A percentile compares a stretch with the other conserved stretches of the same genome.
Evolutionary conservation across 257 asterid species (phyloP).

Genomic region (Ophiorrhiza pumila): DNA sequence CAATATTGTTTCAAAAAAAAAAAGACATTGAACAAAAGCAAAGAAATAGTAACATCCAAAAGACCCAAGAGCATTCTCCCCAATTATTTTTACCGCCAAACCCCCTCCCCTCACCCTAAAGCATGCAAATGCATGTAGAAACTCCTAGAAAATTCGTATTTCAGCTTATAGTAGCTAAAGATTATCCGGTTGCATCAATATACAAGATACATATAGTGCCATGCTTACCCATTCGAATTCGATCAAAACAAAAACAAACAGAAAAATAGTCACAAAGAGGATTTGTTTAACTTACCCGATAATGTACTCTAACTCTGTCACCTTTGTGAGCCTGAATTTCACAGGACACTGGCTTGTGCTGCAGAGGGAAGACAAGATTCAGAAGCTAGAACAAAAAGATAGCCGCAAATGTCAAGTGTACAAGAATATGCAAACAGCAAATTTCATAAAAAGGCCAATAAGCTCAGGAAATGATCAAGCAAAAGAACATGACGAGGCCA

Average conservation of each 20-base stretch:
- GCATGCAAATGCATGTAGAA: neutral
- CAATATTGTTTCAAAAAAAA: no score
- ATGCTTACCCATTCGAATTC: neutral
- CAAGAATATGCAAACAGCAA: constrained; percentile 8
- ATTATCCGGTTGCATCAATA: neutral
- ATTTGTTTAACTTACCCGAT: constrained; percentile 57
- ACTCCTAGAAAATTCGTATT: neutral
- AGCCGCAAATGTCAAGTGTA: neutral
- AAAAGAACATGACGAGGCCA: neutral
- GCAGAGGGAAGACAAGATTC: constrained; percentile 32
- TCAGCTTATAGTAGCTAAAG: neutral
- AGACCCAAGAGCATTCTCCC: neutral
- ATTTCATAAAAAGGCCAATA: neutral
- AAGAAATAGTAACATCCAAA: neutral
- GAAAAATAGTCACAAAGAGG: neutral
- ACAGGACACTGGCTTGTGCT: constrained; percentile 80
- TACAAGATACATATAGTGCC: neutral
- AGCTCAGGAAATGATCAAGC: neutral
- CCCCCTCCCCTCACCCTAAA: neutral
- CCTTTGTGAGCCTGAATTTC: constrained; percentile 95
- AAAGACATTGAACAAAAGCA: neutral
- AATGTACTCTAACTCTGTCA: constrained; percentile 78
- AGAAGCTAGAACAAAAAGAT: constrained; percentile 6
- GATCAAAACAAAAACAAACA: neutral
- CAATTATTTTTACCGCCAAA: neutral